phyloP scores from a whole-genome alignment of 2,329 filamentous ascomycete genomes.

The Hypoxylon sp. region DNA sequence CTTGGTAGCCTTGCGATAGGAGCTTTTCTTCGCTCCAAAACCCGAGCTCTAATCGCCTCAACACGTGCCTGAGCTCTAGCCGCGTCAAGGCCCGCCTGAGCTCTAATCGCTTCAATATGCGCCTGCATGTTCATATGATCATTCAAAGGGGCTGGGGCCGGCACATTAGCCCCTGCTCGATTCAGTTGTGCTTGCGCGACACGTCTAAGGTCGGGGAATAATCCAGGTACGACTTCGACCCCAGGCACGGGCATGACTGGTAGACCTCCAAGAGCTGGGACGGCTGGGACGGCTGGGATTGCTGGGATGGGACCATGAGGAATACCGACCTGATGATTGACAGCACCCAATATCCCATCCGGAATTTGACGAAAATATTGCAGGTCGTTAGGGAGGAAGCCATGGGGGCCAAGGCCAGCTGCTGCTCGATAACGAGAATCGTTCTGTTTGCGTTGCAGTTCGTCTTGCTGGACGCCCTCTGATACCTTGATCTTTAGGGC shows the following conservation, averaged over 20 bases:
- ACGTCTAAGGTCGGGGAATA: neutral
- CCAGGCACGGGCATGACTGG: neutral
- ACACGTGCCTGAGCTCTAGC: neutral
- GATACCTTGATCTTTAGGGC: conserved; percentile 73
- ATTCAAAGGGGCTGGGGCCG: neutral
- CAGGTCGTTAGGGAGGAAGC: neutral
- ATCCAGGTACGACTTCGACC: neutral
- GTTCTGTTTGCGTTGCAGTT: conserved; percentile 50
- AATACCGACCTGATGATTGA: neutral
- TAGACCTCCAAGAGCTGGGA: neutral
- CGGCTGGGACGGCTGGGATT: neutral
- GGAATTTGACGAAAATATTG: neutral
- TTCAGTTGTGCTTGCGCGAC: neutral
- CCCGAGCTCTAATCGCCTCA: neutral
- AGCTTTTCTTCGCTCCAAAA: neutral
- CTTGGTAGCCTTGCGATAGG: neutral
- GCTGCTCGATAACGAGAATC: neutral
- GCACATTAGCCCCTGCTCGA: neutral
- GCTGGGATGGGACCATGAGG: neutral
- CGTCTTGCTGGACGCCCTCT: conserved; percentile 64
- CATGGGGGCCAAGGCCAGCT: neutral
- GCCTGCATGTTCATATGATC: neutral
- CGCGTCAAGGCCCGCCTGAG: neutral
- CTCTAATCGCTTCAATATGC: neutral
- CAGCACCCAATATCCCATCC: neutral